Conservation (phyloP, 139 green algal species). For the Chlamydomonas eustigma region DNA sequence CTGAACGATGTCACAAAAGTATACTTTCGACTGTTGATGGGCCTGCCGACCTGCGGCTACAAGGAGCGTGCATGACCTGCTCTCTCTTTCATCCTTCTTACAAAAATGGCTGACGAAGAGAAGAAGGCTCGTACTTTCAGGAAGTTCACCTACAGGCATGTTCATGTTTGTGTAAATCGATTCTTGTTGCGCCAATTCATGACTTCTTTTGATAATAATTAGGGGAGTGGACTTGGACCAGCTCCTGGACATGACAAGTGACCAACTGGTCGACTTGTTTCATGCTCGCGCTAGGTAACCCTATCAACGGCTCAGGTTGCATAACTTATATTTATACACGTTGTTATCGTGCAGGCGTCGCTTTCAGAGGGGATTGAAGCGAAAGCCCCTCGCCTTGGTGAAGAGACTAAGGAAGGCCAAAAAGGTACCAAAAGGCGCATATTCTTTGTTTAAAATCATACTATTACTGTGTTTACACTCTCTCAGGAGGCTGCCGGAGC, state of each 20-base stretch:
- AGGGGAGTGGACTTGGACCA: conserved; percentile 96
- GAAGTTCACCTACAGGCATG: conserved; percentile 64
- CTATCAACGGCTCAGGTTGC: not conserved
- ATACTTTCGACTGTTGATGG: too few species aligned
- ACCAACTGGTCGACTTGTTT: conserved; percentile 79
- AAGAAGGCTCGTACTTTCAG: conserved; percentile 74
- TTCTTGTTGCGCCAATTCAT: not conserved
- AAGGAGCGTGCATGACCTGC: too few species aligned
- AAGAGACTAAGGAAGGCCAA: conserved; percentile 97
- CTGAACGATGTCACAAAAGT: too few species aligned
- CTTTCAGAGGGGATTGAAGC: conserved; percentile 95
- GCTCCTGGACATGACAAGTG: conserved; percentile 91
- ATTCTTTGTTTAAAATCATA: not conserved
- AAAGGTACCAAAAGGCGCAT: conserved; percentile 32
- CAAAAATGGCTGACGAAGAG: conserved; percentile 45
- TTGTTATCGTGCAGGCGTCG: conserved; percentile 41
- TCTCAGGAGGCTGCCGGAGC: conserved; percentile 49
- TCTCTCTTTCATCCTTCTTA: too few species aligned
- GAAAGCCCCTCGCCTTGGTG: conserved; percentile 92
- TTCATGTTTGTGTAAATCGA: not conserved
- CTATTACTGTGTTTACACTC: not conserved
- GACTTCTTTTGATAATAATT: not conserved
- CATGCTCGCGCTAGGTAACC: conserved; percentile 49
- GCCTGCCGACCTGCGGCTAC: too few species aligned
- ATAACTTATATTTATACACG: conserved; percentile 14